Evolutionary conservation across 768 basidiomycete species (phyloP).

Genomic region (Termitomyces bulborhizus): DNA sequence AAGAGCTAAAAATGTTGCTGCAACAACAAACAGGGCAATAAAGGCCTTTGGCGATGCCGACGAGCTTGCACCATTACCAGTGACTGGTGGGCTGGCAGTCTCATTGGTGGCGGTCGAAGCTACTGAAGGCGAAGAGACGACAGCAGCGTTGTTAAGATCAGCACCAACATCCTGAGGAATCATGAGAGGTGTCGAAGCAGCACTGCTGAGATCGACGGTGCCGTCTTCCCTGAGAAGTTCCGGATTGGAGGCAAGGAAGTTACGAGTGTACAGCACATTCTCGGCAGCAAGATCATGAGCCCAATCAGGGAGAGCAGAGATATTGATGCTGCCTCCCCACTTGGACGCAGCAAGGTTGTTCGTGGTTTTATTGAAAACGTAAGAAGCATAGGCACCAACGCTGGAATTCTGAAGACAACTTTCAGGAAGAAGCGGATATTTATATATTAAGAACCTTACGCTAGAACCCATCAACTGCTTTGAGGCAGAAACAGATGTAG

Average conservation of each 20-base stretch:
- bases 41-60: conserved; percentile 42
- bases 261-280: conserved; percentile 51
- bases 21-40: conserved; percentile 40
- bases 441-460: conserved; percentile 21
- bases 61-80: conserved; percentile 44
- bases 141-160: conserved; percentile 33
- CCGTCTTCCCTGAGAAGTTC: conserved; percentile 48
- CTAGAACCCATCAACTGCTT: conserved; percentile 42
- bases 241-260: conserved; percentile 40
- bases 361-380: conserved; percentile 41
- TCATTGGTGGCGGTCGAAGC: conserved; percentile 13
- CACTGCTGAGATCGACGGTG: conserved; percentile 39
- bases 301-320: conserved; percentile 49
- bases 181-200: conserved; percentile 43
- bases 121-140: conserved; percentile 17
- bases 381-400: conserved; percentile 49
- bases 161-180: conserved; percentile 53
- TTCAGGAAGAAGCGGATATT: background rate
- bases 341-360: conserved; percentile 39
- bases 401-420: conserved; percentile 38
- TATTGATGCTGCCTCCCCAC: conserved; percentile 64
- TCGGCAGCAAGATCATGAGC: conserved; percentile 41
- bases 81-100: conserved; percentile 18
- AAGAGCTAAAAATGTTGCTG: conserved; percentile 42
- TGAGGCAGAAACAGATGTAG: conserved; percentile 46